Percentiles rank a stretch among this genome's conserved stretches.
Evolutionary conservation across 331 rosid genomes (phyloP).

Genomic region (Malus hybrid): DNA sequence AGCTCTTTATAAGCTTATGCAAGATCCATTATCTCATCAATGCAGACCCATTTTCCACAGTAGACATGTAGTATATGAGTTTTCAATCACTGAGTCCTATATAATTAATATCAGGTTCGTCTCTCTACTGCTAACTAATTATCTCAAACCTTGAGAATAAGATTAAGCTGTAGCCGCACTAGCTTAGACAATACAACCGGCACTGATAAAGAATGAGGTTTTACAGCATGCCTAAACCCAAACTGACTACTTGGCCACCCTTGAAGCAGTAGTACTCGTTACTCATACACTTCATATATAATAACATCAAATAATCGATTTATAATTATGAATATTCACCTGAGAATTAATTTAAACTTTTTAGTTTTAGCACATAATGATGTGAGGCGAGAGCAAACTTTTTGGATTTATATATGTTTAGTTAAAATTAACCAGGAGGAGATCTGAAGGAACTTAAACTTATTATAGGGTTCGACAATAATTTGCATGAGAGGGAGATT

Average conservation of each 20-base stretch:
- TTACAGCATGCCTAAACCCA: too few species aligned
- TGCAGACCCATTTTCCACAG: neutral
- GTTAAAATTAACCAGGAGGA: slow-evolving; percentile 26
- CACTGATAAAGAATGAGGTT: too few species aligned
- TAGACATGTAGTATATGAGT: neutral
- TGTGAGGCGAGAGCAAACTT: slow-evolving; percentile 16
- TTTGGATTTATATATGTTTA: slow-evolving; percentile 6
- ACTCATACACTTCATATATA: neutral
- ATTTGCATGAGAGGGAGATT: slow-evolving; percentile 16
- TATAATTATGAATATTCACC: neutral
- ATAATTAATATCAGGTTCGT: neutral
- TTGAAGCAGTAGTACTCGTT: neutral
- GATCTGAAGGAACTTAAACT: slow-evolving; percentile 46
- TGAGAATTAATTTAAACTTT: neutral
- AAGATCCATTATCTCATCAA: too few species aligned
- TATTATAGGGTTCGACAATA: slow-evolving; percentile 28
- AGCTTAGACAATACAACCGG: too few species aligned
- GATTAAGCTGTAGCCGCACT: too few species aligned
- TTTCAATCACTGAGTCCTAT: neutral
- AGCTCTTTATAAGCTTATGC: too few species aligned
- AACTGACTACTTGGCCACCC: too few species aligned
- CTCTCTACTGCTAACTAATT: neutral
- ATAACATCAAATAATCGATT: too few species aligned
- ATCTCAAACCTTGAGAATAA: too few species aligned
- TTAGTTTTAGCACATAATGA: neutral